These are phyloP conservation scores for Erucastrum elatum DNA, from an alignment of 345 rosid genomes.

Conservation along the genomic window DNA sequence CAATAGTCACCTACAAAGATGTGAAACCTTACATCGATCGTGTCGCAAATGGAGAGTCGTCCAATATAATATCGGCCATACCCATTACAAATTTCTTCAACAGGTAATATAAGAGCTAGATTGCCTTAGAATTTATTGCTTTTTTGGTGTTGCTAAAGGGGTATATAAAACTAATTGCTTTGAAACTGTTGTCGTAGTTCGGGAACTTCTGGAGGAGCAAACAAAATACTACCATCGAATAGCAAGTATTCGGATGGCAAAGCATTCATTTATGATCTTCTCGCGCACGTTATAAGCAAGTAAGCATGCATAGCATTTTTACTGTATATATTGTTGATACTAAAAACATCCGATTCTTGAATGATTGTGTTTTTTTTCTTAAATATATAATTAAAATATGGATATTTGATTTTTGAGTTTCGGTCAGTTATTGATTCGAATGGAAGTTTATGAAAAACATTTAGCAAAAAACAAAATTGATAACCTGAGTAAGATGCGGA, in stretches of 20 bases:
- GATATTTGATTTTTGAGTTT: no score
- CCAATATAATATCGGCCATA: background rate
- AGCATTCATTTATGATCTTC: background rate
- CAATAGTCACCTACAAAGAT: conserved; percentile 66
- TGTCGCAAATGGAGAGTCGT: conserved; percentile 50
- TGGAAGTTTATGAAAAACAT: no score
- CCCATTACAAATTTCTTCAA: background rate
- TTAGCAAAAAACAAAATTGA: no score
- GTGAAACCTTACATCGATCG: conserved; percentile 53
- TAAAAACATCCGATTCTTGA: background rate
- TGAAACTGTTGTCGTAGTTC: background rate
- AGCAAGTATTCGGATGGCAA: background rate
- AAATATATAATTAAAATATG: no score
- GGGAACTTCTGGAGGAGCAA: background rate
- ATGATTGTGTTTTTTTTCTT: background rate
- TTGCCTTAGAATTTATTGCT: background rate
- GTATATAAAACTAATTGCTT: no score
- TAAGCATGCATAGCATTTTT: background rate
- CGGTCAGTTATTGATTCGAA: no score
- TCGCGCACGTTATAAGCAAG: background rate
- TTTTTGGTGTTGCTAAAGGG: background rate
- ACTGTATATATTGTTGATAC: background rate
- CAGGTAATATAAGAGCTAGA: background rate
- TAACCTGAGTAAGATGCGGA: no score
- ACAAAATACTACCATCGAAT: background rate